Conservation (phyloP, 2,329 filamentous ascomycete genomes). For the Exophiala viscosa region DNA sequence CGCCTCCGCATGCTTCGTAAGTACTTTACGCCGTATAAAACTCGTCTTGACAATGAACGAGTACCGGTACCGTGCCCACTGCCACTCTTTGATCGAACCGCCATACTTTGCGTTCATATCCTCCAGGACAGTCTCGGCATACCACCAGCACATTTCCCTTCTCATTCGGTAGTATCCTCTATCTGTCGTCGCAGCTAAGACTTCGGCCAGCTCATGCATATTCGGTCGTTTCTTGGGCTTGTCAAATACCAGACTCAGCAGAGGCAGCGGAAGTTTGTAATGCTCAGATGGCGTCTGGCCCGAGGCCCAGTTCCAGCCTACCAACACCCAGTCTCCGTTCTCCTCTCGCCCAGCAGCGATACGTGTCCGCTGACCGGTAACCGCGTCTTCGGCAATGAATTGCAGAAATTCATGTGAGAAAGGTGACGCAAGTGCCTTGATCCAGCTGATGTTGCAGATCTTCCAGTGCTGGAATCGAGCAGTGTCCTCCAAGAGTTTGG, state of each 20-base stretch:
- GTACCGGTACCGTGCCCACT: slow-evolving; percentile 23
- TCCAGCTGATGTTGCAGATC: slow-evolving; percentile 24
- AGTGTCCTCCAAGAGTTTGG: background rate
- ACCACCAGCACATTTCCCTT: slow-evolving; percentile 28
- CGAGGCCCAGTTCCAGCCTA: slow-evolving; percentile 19
- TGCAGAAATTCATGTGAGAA: slow-evolving; percentile 27
- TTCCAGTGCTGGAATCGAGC: slow-evolving; percentile 6
- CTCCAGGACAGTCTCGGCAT: slow-evolving; percentile 20
- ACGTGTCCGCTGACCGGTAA: slow-evolving; percentile 12
- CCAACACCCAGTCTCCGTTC: slow-evolving; percentile 21
- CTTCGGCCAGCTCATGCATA: slow-evolving; percentile 11
- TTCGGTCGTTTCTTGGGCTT: slow-evolving; percentile 5
- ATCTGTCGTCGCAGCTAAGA: slow-evolving; percentile 15
- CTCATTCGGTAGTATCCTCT: slow-evolving; percentile 14
- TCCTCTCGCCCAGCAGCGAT: slow-evolving; percentile 23
- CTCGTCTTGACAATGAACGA: slow-evolving; percentile 24
- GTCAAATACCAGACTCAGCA: slow-evolving; percentile 20
- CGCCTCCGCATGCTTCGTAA: slow-evolving; percentile 16
- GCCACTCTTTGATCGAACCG: slow-evolving; percentile 21
- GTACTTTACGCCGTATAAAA: slow-evolving; percentile 12
- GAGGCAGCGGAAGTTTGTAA: slow-evolving; percentile 22
- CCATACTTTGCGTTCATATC: slow-evolving; percentile 16
- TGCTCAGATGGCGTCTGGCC: slow-evolving; percentile 19
- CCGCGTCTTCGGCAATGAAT: slow-evolving; percentile 21
- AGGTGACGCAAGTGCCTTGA: slow-evolving; percentile 25